Percentiles rank a stretch among this genome's conserved stretches.
Conservation (phyloP, 306 rosid species). For the Castanea crenata region DNA sequence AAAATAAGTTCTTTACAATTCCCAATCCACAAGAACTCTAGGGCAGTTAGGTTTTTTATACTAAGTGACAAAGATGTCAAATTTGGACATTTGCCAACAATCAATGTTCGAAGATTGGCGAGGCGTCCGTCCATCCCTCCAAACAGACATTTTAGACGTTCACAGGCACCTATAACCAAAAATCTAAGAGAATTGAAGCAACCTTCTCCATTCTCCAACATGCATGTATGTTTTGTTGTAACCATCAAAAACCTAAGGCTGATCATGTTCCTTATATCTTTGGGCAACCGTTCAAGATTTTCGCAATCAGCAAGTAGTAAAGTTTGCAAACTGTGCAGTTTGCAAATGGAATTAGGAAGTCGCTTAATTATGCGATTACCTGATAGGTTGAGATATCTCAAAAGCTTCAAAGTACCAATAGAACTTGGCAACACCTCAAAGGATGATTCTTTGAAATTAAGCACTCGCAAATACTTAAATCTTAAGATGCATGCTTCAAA, state of each 20-base stretch:
- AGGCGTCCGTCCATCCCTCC: neutral
- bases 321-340: no score
- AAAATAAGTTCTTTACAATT: slow-evolving; percentile 4
- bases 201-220: slow-evolving; percentile 7
- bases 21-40: neutral
- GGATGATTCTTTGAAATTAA: no score
- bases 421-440: no score
- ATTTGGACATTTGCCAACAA: neutral
- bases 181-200: slow-evolving; percentile 14
- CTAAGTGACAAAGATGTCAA: slow-evolving; percentile 24
- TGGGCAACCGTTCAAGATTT: no score
- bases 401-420: no score
- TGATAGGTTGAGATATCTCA: no score
- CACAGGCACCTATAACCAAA: slow-evolving; percentile 13
- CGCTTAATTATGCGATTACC: no score
- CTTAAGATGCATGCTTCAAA: no score
- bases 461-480: no score
- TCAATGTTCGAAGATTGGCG: neutral
- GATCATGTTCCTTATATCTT: no score
- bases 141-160: slow-evolving; percentile 15
- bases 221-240: slow-evolving; percentile 11
- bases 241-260: neutral
- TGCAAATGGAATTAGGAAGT: no score
- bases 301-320: no score
- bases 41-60: neutral